A percentile compares a stretch with the other conserved stretches of the same genome.
Evolutionary conservation across 768 basidiomycete species (phyloP).

Genomic region (Daedaleopsis sinensis): DNA sequence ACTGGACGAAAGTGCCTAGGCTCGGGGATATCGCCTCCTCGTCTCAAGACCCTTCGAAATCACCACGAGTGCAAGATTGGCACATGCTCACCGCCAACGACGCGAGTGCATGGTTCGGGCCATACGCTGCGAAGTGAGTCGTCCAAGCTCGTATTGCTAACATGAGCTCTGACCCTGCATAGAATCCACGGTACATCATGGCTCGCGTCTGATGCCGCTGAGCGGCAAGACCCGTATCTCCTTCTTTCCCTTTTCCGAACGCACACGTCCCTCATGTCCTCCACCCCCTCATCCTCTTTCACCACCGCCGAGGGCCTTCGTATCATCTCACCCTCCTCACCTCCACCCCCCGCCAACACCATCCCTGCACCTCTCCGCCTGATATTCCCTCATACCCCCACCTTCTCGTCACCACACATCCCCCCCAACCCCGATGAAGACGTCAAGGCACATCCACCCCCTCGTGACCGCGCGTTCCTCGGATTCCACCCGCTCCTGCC

Average conservation of each 20-base stretch:
- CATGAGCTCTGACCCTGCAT: neutral
- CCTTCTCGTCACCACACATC: constrained; percentile 52
- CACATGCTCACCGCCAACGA: constrained; percentile 33
- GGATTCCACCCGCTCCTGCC: constrained; percentile 65
- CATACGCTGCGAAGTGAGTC: constrained; percentile 33
- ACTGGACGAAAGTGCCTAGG: constrained; percentile 60
- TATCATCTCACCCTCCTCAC: constrained; percentile 21
- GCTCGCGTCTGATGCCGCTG: constrained; percentile 53
- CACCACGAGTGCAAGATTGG: constrained; percentile 60
- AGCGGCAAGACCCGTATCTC: constrained; percentile 61
- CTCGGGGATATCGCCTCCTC: constrained; percentile 52
- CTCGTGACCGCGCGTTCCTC: constrained; percentile 49
- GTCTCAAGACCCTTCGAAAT: constrained; percentile 34
- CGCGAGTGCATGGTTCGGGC: constrained; percentile 31
- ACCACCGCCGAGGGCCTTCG: constrained; percentile 26
- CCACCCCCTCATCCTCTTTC: constrained; percentile 22
- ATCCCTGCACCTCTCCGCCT: constrained; percentile 68
- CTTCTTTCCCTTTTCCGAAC: constrained; percentile 78
- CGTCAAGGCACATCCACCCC: constrained; percentile 28
- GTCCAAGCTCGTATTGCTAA: constrained; percentile 4
- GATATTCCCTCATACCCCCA: constrained; percentile 69
- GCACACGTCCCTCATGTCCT: constrained; percentile 47
- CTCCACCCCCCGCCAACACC: constrained; percentile 4
- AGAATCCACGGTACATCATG: constrained; percentile 32
- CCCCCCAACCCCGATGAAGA: constrained; percentile 27